phyloP scores from a whole-genome alignment of 352 stramenopile species.

The Globisporangium heterothallicum region DNA sequence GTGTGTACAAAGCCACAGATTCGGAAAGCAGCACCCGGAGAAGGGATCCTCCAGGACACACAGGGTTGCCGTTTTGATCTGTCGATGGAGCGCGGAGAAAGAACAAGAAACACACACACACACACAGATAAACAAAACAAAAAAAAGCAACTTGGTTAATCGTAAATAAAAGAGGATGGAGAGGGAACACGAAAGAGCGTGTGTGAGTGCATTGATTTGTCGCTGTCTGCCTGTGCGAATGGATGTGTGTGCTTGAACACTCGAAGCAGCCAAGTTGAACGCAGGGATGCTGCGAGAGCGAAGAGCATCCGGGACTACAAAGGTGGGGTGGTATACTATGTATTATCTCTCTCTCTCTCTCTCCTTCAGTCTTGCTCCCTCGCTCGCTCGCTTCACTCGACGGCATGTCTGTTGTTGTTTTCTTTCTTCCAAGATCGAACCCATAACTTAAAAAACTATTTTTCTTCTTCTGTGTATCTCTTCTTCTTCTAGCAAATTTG shows the following conservation, averaged over 20 bases:
- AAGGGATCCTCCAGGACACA: too few relatives aligned
- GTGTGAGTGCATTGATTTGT: neutral
- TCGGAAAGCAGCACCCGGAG: too few relatives aligned
- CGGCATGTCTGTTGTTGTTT: neutral
- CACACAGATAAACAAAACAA: constrained; percentile 3
- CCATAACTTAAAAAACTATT: constrained; percentile 35
- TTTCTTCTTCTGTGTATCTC: constrained; percentile 3
- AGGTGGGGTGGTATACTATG: neutral
- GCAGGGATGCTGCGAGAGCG: neutral
- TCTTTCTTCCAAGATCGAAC: constrained; percentile 4
- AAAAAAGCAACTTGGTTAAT: constrained; percentile 12
- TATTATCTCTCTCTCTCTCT: neutral
- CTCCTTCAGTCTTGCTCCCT: neutral
- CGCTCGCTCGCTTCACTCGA: neutral
- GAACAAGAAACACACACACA: neutral
- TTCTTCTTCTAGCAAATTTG: too few relatives aligned
- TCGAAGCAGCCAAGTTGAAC: neutral
- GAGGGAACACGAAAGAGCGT: neutral
- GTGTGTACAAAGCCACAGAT: too few relatives aligned
- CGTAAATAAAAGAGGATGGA: constrained; percentile 8
- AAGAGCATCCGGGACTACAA: too few relatives aligned
- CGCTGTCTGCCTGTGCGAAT: neutral
- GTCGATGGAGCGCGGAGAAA: neutral
- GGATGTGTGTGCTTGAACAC: neutral
- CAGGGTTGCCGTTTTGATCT: too few relatives aligned